Evolutionary conservation across 176 grass and related monocot species (phyloP), one percentile per base, ranked within the genome.

Genomic region (Cenchrus fungigraminus): DNA sequence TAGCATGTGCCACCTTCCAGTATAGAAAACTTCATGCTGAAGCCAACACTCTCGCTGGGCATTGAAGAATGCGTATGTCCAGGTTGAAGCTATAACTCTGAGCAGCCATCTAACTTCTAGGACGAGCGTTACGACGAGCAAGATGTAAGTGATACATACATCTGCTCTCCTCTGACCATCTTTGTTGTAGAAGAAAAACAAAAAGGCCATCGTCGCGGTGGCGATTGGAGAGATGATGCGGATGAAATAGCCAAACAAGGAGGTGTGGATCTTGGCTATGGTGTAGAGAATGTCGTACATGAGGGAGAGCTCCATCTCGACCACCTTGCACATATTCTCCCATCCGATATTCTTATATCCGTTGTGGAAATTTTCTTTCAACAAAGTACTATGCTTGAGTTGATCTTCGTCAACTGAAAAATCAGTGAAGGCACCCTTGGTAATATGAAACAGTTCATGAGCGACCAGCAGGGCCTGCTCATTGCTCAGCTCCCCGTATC

Each of bases 241-340:
- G 15, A 92, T 44, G 32, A 69, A 56, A 34, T 71, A 73, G 50
- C 91, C 87, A 20, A 16, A 29, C 20, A 0, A 45, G 44, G 51
- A 0, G 8, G 56, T 80, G 68, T 87, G 75, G 29, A 85, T 12
- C 6, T 80, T 42, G 1, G 44, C 12, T 0, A 84, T 92, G 65
- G 87, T 92, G 75, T 92, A 83, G 6, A 92, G 80, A 14, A 92
- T 78, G 10, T 88, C 86, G 32, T 83, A 78, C 29, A 86, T 51
- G 6, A 91, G 77, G 0, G 86, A 87, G 9, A 88, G 54, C 71
- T 92, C 86, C 45, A 92, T 82, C 61, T 88, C 77, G 4, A 34
- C 29, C 59, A 50, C 20, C 16, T n/a, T 75, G 68, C 69, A 60
- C 37, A 75, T 68, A 31, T 81, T 22, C 2, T 3, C 10, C 63